These are phyloP conservation scores for Porodaedalea pini DNA, from an alignment of 1,284 basidiomycete genomes.

Conservation along the genomic window DNA sequence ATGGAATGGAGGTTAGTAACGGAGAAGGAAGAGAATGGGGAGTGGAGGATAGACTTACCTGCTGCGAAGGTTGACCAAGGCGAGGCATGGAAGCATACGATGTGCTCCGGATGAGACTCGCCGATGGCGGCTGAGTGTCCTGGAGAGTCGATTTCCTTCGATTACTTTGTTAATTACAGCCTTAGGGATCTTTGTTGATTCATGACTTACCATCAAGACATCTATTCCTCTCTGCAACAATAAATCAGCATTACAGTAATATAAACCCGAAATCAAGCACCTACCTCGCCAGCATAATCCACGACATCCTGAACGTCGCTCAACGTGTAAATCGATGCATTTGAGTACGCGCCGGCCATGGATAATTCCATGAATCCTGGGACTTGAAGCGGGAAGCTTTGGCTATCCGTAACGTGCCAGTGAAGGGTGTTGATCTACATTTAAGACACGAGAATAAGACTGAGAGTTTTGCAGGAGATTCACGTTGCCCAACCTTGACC, in stretches of 20 bases:
- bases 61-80: constrained; percentile 29
- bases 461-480: constrained; percentile 14
- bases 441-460: background rate
- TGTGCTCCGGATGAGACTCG: constrained; percentile 39
- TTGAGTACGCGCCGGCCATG: constrained; percentile 63
- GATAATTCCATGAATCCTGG: constrained; percentile 62
- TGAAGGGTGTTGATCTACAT: constrained; percentile 67
- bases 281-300: constrained; percentile 66
- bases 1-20: constrained; percentile 16
- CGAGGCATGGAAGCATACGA: constrained; percentile 39
- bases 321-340: constrained; percentile 53
- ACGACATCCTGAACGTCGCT: constrained; percentile 63
- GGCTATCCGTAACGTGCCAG: constrained; percentile 77
- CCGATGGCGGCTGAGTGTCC: constrained; percentile 46
- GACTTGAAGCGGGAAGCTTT: constrained; percentile 73
- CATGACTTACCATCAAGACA: constrained; percentile 47
- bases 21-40: background rate
- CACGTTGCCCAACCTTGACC: constrained; percentile 61
- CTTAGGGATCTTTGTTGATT: background rate
- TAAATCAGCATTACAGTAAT: constrained; percentile 41
- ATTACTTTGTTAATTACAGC: background rate
- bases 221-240: constrained; percentile 69
- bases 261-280: constrained; percentile 26
- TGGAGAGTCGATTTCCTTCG: constrained; percentile 60
- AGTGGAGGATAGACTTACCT: constrained; percentile 20